These are phyloP conservation scores for Neofusicoccum sp. DNA, from an alignment of 2,329 filamentous ascomycete genomes.

Conservation along the genomic window DNA sequence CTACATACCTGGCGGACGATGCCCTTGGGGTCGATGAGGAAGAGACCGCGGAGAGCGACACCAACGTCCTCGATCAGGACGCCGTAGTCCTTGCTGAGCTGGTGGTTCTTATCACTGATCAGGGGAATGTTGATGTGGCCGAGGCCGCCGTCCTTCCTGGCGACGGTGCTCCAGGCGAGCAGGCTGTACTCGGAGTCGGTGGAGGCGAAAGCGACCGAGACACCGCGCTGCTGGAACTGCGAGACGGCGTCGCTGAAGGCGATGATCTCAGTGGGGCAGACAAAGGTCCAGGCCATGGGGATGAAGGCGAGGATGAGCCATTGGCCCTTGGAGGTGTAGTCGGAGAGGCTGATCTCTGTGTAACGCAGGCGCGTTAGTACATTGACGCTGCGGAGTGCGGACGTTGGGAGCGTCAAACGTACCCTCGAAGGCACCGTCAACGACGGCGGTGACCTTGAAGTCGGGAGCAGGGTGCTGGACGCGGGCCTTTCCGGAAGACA, in stretches of 20 bases:
- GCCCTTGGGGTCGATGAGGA: constrained; percentile 65
- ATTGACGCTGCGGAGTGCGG: neutral
- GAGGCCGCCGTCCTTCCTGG: constrained; percentile 61
- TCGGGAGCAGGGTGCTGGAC: constrained; percentile 41
- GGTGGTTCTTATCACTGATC: constrained; percentile 61
- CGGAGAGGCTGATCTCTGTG: constrained; percentile 37
- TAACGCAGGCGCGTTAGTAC: constrained; percentile 3
- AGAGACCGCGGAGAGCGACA: constrained; percentile 61
- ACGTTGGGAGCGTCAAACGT: constrained; percentile 9
- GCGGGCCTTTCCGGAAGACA: constrained; percentile 38
- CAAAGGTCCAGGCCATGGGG: constrained; percentile 67
- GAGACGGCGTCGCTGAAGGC: constrained; percentile 62
- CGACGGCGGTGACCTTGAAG: constrained; percentile 39
- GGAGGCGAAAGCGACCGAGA: constrained; percentile 59
- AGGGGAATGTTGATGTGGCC: constrained; percentile 62
- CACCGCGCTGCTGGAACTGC: constrained; percentile 59
- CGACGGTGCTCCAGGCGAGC: constrained; percentile 58
- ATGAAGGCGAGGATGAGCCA: constrained; percentile 67
- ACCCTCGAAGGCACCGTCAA: constrained; percentile 43
- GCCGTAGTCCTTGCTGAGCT: constrained; percentile 60
- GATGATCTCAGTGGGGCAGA: constrained; percentile 66
- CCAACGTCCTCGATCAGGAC: constrained; percentile 64
- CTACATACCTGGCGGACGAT: constrained; percentile 49
- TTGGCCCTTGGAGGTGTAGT: constrained; percentile 45
- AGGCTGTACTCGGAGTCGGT: constrained; percentile 61